phyloP scores from a whole-genome alignment of 2,329 filamentous ascomycete genomes.

The Teratosphaeriaceae sp. region DNA sequence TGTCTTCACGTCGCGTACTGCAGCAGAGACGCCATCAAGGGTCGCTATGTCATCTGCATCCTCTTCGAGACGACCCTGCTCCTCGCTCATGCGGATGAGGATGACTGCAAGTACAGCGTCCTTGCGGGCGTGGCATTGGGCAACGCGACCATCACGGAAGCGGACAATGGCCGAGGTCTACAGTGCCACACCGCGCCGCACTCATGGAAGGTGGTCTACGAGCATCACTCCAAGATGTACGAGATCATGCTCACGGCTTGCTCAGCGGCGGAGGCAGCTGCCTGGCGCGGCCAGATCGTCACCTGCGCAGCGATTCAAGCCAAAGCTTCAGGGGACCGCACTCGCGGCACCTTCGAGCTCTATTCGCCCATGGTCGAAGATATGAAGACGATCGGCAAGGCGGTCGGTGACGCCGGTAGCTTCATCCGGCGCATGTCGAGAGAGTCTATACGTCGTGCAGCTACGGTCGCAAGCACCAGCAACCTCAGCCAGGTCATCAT shows the following conservation, averaged over 20 bases:
- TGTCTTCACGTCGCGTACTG: constrained; percentile 80
- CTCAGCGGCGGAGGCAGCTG: constrained; percentile 67
- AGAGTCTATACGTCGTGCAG: constrained; percentile 67
- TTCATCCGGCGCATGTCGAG: constrained; percentile 53
- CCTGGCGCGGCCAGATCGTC: constrained; percentile 68
- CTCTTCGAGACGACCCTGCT: constrained; percentile 78
- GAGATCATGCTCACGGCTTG: constrained; percentile 86
- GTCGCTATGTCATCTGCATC: constrained; percentile 76
- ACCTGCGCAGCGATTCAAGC: constrained; percentile 45
- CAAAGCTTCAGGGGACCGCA: constrained; percentile 44
- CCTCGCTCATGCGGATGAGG: constrained; percentile 60
- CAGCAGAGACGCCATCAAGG: constrained; percentile 58
- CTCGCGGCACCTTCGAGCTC: constrained; percentile 41
- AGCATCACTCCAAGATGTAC: constrained; percentile 67
- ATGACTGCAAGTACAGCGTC: constrained; percentile 63
- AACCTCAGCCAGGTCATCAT: constrained; percentile 72
- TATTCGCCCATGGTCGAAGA: constrained; percentile 61
- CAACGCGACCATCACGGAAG: constrained; percentile 60
- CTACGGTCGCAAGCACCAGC: constrained; percentile 63
- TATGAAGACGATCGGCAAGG: constrained; percentile 66
- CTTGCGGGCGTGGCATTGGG: constrained; percentile 66
- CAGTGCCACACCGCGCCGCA: constrained; percentile 81
- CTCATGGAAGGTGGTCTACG: constrained; percentile 89
- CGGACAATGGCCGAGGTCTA: constrained; percentile 70
- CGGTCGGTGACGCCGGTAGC: constrained; percentile 65